phyloP scores from a whole-genome alignment of 768 basidiomycete genomes.

The Pilatotrama ljubarskyi region DNA sequence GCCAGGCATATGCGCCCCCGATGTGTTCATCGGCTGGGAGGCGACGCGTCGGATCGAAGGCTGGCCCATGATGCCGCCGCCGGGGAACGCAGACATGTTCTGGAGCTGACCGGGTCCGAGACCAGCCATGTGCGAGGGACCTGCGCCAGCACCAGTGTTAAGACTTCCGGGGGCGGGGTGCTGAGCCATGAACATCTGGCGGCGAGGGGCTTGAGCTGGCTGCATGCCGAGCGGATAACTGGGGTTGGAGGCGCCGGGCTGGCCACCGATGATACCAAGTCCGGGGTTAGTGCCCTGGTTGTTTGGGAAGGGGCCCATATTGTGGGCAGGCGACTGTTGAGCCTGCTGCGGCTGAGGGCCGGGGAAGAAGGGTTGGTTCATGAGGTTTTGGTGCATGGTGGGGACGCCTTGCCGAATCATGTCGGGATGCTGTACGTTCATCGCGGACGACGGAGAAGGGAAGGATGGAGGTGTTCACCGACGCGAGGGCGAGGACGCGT shows the following conservation, averaged over 20 bases:
- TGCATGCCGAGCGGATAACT: slow-evolving; percentile 32
- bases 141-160: slow-evolving; percentile 29
- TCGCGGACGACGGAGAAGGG: slow-evolving; percentile 26
- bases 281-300: slow-evolving; percentile 25
- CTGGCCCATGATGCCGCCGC: slow-evolving; percentile 41
- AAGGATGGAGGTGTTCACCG: slow-evolving; percentile 13
- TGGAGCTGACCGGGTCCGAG: slow-evolving; percentile 40
- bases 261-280: slow-evolving; percentile 34
- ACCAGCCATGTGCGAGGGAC: slow-evolving; percentile 38
- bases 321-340: slow-evolving; percentile 42
- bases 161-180: slow-evolving; percentile 30
- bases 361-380: slow-evolving; percentile 36
- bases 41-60: slow-evolving; percentile 49
- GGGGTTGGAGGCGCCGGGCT: slow-evolving; percentile 21
- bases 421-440: slow-evolving; percentile 52
- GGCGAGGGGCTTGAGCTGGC: slow-evolving; percentile 29
- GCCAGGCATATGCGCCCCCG: slow-evolving; percentile 35
- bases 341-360: slow-evolving; percentile 34
- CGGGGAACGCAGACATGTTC: slow-evolving; percentile 41
- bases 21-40: slow-evolving; percentile 54
- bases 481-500: slow-evolving; percentile 21
- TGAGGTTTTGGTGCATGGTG: slow-evolving; percentile 41
- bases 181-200: slow-evolving; percentile 37
- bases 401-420: slow-evolving; percentile 48
- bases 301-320: slow-evolving; percentile 40